Base-by-base conservation (phyloP, 2,329 filamentous ascomycete species). In the Colletotrichum sp. region DNA sequence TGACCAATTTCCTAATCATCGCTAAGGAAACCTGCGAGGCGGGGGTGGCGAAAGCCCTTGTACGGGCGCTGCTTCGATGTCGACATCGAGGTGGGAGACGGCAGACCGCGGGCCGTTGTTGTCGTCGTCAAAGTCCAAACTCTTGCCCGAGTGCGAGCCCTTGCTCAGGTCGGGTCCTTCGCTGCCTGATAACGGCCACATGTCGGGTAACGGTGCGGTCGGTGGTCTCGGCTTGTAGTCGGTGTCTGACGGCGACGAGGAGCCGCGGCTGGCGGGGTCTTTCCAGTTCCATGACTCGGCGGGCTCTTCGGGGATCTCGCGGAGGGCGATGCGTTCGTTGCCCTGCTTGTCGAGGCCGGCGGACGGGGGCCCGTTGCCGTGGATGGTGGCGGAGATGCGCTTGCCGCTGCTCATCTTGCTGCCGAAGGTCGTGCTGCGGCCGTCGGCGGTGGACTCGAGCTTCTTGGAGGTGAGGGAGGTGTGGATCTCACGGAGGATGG, bases 401-500 rank as follows among this genome's bases (percentile, higher is more conserved):
- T 70, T 69, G 36, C 66, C 66, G 69, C 73, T 76, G 65, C 75
- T 78, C 62, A 70, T 57, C 70, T 76, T 74, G 69, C 73, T 70
- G 36, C 66, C 74, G 32, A 73, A 69, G 28, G 72, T 68, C 32
- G 74, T 63, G 18, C 30, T 71, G 21, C 64, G 70, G 70, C 62
- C 66, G 66, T 71, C 76, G 21, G 74, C 72, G 36, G 76, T 76
- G 2, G 76, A 76, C 63, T 44, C 71, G 63, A 78, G 70, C 21
- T 68, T 74, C 60, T 76, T 74, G n/a, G 76, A 78, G 39, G 76
- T 78, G 55, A 78, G 57, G 6, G 76, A 74, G 26, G 74, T 76
- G 63, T 78, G 76, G 44, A 78, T 78, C 18, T 78, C 76, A 24
- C 76, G 75, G 55, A 90, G 77, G 24, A 90, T 84, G 0, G 88